phyloP scores from a whole-genome alignment of 2,329 filamentous ascomycete genomes.

The Myriosclerotinia curreyana region DNA sequence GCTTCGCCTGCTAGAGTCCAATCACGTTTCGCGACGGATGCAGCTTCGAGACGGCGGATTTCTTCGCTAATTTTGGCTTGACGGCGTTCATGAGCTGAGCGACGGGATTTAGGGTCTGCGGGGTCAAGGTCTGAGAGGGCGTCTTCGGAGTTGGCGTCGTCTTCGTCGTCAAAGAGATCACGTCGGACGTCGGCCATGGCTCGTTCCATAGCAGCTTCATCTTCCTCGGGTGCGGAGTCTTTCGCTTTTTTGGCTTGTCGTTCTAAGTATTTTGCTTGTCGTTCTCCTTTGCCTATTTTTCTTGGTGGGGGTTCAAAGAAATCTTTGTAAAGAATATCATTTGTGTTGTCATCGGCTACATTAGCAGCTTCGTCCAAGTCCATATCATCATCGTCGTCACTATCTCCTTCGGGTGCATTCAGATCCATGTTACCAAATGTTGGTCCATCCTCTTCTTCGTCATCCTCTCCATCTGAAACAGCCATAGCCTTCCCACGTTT shows the following conservation, averaged over 20 bases:
- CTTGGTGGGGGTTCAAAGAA: constrained; percentile 85
- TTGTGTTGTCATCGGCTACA: constrained; percentile 64
- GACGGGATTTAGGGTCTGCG: constrained; percentile 67
- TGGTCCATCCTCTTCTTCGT: constrained; percentile 69
- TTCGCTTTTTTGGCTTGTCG: constrained; percentile 43
- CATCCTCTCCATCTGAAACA: constrained; percentile 42
- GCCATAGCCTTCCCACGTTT: constrained; percentile 38
- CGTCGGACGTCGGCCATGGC: constrained; percentile 84
- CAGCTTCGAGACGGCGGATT: constrained; percentile 86
- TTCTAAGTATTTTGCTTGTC: constrained; percentile 43
- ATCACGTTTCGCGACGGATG: constrained; percentile 82
- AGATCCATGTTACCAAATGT: constrained; percentile 80
- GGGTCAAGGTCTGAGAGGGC: constrained; percentile 64
- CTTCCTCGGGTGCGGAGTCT: constrained; percentile 44
- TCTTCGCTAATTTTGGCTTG: constrained; percentile 85
- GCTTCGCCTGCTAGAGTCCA: constrained; percentile 93
- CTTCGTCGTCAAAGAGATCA: constrained; percentile 83
- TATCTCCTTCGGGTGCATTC: constrained; percentile 67
- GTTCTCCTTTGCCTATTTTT: constrained; percentile 57
- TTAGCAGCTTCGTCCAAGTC: constrained; percentile 56
- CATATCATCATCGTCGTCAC: constrained; percentile 54
- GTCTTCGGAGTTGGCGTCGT: constrained; percentile 60
- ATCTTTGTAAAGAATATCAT: constrained; percentile 85
- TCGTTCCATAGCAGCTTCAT: constrained; percentile 68
- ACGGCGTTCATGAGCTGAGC: constrained; percentile 80